Evolutionary conservation across 108 stramenopile genomes (phyloP), one percentile per base, ranked within the genome.

Genomic region (Cylindrotheca fusiformis): DNA sequence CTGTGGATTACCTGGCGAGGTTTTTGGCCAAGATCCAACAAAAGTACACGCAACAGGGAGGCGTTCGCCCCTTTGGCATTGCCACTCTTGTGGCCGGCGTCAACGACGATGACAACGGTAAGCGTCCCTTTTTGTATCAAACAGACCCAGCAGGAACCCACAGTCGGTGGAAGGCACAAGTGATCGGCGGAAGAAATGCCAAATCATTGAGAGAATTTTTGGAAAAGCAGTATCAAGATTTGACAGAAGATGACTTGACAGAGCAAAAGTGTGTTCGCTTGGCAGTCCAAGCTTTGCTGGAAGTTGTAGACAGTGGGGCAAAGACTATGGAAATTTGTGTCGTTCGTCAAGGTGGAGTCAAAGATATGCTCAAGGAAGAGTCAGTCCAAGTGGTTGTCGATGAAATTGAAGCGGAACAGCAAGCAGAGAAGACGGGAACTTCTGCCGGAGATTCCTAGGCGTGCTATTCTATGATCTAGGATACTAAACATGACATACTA

Each of bases 61-160:
- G 99, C 20, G 97, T 98, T 23, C 91, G 99, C 49, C 99, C 99
- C 17, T 99, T 99, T 77, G 99, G 99, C 30, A 96, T 99, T 51
- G 93, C 96, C 44, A 85, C 90, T 31, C 76, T 96, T 31, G 50
- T 95, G 5, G 89, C 91, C 2, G 98, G 98, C 23, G 88, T 95
- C 69, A 72, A 77, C 48, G 85, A 81, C 52, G 87, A 88, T 48
- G 72, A 76, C 32, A 58, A 58, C 14, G 69, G 71, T 45, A 63
- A 62, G 32, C 71, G 77, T 26, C 95, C 95, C 19, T 78, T 85
- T 58, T 68, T 96, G 61, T 98, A 92, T 69, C 91, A 97, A 72
- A 98, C 97, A 24, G 99, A 99, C 76, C 99, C 99, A 17, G 95
- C 96, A 18, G 99, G 99, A 36, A 98, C 97, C n/a, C 97, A 97